phyloP scores from a whole-genome alignment of 441 rosid genomes.

The Gossypium gossypioides region DNA sequence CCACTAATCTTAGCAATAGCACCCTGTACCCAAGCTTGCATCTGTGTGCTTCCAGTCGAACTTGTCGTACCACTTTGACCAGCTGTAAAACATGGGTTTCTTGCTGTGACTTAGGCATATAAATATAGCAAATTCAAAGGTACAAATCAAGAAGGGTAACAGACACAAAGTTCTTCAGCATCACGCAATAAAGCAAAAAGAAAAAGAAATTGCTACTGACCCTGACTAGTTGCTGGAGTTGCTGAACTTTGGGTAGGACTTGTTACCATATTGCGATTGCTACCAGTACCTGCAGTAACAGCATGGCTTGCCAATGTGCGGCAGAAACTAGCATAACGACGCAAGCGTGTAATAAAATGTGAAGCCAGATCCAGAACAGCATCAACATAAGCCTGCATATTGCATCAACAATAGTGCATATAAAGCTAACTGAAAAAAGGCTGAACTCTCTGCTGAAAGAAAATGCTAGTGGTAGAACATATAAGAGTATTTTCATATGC shows the following conservation, averaged over 20 bases:
- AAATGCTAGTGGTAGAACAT: background rate
- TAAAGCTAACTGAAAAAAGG: background rate
- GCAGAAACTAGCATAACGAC: conserved; percentile 98
- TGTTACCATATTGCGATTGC: conserved; percentile 70
- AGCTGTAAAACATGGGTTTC: conserved; percentile 32
- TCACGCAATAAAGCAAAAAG: background rate
- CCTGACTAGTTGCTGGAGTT: conserved; percentile 64
- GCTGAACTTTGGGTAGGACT: conserved; percentile 81
- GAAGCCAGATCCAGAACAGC: conserved; percentile 97
- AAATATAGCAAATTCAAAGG: background rate
- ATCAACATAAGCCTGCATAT: conserved; percentile 91
- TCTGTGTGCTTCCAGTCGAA: conserved; percentile 82
- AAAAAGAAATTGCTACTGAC: conserved; percentile 31
- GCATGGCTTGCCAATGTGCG: conserved; percentile 97
- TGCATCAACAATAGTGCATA: background rate
- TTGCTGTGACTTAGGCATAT: background rate
- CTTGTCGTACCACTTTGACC: conserved; percentile 75
- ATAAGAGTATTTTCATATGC: background rate
- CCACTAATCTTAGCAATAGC: conserved; percentile 95
- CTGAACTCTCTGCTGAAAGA: background rate
- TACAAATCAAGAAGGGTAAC: background rate
- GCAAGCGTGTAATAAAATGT: conserved; percentile 91
- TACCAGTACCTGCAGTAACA: conserved; percentile 87
- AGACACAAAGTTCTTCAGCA: background rate
- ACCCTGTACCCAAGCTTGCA: conserved; percentile 99